Conservation (phyloP, 192 early-diverging fungal species). For the Mortierella alpina region DNA sequence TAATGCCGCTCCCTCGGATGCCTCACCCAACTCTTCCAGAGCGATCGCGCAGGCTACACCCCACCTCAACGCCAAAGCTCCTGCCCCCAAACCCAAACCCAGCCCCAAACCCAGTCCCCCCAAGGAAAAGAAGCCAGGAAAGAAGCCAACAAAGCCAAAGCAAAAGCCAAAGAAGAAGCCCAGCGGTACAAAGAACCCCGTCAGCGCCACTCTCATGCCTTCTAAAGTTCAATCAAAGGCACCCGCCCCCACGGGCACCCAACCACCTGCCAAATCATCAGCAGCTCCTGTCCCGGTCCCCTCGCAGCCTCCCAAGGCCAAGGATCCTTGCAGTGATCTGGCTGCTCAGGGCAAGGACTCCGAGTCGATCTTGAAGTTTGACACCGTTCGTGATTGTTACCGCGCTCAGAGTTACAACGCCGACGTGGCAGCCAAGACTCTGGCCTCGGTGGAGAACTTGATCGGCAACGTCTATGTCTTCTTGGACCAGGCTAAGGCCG, state of each 20-base stretch:
- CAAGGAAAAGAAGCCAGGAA: background rate
- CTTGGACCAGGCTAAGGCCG: constrained; percentile 30
- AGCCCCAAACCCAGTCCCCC: background rate
- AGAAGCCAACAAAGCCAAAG: background rate
- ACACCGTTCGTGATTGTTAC: constrained; percentile 37
- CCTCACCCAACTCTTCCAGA: background rate
- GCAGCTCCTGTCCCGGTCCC: constrained; percentile 9
- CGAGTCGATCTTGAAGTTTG: constrained; percentile 15
- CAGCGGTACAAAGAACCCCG: too few species aligned
- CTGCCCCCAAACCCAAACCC: constrained; percentile 7
- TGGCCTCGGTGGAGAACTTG: constrained; percentile 36
- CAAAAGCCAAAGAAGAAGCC: background rate
- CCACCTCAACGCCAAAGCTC: background rate
- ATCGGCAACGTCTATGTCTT: constrained; percentile 51
- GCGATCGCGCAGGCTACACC: background rate
- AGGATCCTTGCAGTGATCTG: constrained; percentile 34
- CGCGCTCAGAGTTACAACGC: constrained; percentile 35
- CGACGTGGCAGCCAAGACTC: constrained; percentile 29
- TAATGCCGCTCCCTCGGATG: constrained; percentile 13
- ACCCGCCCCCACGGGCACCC: constrained; percentile 5
- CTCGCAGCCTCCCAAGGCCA: background rate
- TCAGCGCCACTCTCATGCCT: too few species aligned
- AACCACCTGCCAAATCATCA: constrained; percentile 10
- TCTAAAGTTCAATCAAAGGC: too few species aligned
- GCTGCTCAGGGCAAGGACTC: constrained; percentile 25